A percentile compares a stretch with the other conserved stretches of the same genome.
Conservation (phyloP, 345 rosid species). For the Boechera divaricarpa region DNA sequence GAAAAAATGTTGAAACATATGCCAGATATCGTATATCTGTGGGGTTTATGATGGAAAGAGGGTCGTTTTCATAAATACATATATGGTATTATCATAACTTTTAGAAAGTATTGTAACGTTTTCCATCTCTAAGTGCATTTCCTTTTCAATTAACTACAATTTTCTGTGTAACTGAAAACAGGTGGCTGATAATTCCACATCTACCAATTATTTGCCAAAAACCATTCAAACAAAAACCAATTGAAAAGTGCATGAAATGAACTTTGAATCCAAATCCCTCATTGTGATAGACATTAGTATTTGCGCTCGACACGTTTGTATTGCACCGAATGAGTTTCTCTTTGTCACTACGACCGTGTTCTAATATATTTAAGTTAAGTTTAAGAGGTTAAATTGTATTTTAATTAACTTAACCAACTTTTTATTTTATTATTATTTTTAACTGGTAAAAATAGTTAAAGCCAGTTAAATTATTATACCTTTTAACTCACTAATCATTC, state of each 20-base stretch:
- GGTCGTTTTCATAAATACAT: slow-evolving; percentile 31
- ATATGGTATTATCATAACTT: slow-evolving; percentile 10
- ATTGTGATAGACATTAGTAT: neutral
- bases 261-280: neutral
- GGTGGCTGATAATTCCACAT: slow-evolving; percentile 9
- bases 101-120: slow-evolving; percentile 34
- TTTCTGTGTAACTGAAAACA: slow-evolving; percentile 22
- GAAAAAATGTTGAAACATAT: slow-evolving; percentile 23
- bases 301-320: neutral
- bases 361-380: neutral
- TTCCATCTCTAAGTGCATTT: slow-evolving; percentile 29
- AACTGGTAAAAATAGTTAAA: neutral
- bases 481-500: neutral
- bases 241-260: slow-evolving; percentile 8
- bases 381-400: neutral
- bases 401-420: neutral
- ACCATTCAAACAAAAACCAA: neutral
- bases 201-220: slow-evolving; percentile 1
- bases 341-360: neutral
- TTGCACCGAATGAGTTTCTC: neutral
- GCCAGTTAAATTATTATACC: neutral
- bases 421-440: neutral
- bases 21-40: slow-evolving; percentile 36
- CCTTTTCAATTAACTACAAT: slow-evolving; percentile 25
- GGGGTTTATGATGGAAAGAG: slow-evolving; percentile 35